Evolutionary conservation across 345 rosid species (phyloP).

Genomic region (Syzygium grande): DNA sequence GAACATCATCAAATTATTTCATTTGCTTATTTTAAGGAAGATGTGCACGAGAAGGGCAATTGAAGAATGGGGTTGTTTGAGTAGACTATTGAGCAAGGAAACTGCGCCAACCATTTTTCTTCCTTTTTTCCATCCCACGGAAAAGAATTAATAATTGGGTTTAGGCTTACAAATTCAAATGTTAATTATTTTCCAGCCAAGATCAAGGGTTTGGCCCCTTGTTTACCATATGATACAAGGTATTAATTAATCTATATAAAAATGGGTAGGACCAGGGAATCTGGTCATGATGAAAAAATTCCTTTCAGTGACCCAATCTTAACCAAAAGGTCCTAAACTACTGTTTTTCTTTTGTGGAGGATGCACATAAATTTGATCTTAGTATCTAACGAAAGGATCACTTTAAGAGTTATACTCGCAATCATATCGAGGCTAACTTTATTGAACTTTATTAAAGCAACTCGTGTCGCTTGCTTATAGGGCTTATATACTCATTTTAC

Average conservation of each 20-base stretch:
- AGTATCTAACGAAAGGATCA: background rate
- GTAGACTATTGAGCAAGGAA: background rate
- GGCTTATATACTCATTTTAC: no score
- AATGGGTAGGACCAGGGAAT: background rate
- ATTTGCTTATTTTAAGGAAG: background rate
- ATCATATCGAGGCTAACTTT: background rate
- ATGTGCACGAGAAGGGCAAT: background rate
- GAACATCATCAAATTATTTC: background rate
- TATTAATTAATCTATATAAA: background rate
- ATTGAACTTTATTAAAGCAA: background rate
- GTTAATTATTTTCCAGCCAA: background rate
- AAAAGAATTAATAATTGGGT: background rate
- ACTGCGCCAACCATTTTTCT: background rate
- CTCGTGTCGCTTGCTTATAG: background rate
- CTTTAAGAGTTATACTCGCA: background rate
- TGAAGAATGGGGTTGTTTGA: background rate
- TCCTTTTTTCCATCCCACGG: background rate
- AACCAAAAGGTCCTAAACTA: background rate
- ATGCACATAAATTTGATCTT: background rate
- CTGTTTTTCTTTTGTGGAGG: background rate
- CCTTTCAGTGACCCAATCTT: background rate
- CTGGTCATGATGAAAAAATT: background rate
- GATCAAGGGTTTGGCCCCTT: background rate
- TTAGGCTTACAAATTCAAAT: background rate
- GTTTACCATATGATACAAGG: background rate